A percentile compares a stretch with the other conserved stretches of the same genome.
phyloP scores from a whole-genome alignment of 345 rosid genomes.

The Iberis pinnata region DNA sequence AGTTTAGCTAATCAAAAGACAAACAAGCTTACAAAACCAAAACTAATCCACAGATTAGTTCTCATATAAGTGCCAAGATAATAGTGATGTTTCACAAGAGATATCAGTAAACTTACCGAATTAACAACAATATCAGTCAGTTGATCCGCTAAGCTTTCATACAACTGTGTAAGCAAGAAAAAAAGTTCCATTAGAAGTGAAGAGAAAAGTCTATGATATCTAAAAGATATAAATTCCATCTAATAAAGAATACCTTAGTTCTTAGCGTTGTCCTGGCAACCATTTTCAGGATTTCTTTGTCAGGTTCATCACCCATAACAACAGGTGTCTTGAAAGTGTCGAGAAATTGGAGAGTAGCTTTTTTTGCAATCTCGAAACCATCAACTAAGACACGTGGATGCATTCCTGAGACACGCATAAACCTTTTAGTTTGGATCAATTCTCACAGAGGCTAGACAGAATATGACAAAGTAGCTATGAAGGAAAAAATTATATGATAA shows the following conservation, averaged over 20 bases:
- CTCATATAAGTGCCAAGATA: not conserved
- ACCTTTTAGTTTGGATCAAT: constrained; percentile 3
- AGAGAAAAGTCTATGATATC: not conserved
- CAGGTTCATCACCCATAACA: constrained; percentile 88
- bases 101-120: constrained; percentile 47
- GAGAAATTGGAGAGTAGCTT: constrained; percentile 85
- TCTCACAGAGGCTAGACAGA: not conserved
- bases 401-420: constrained; percentile 54
- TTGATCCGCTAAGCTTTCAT: constrained; percentile 93
- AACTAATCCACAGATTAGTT: not conserved
- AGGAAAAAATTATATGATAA: no score
- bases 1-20: not conserved
- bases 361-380: constrained; percentile 96
- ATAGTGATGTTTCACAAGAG: not conserved
- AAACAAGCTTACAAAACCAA: constrained; percentile 2
- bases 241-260: constrained; percentile 55
- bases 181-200: not conserved
- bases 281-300: constrained; percentile 91
- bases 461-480: no score
- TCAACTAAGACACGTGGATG: constrained; percentile 99
- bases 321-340: constrained; percentile 96
- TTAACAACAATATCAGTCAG: constrained; percentile 86
- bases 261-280: constrained; percentile 93
- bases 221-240: constrained; percentile 7
- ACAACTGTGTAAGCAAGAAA: constrained; percentile 44